A percentile compares a stretch with the other conserved stretches of the same genome.
These are phyloP conservation scores for Vitis amurensis DNA, from an alignment of 164 flowering plant genomes.

Conservation along the genomic window DNA sequence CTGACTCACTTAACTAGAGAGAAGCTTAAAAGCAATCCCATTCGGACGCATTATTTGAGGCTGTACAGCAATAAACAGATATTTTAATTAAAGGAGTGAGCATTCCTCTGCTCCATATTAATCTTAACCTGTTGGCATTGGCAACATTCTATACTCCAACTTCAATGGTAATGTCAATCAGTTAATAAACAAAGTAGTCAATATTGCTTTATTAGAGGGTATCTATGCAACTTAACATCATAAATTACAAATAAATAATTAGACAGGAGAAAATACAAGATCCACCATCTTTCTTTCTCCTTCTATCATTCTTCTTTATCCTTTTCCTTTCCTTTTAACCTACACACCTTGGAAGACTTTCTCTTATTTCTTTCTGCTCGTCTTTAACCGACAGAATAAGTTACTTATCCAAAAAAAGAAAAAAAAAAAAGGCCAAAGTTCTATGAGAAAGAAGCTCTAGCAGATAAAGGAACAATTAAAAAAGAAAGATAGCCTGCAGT, in stretches of 20 bases:
- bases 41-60: background rate
- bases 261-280: background rate
- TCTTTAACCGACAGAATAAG: background rate
- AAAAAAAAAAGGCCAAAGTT: background rate
- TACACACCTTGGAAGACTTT: background rate
- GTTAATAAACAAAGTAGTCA: background rate
- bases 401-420: background rate
- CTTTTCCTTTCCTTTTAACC: conserved; percentile 3
- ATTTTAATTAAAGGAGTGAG: background rate
- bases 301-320: too few relatives aligned
- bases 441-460: background rate
- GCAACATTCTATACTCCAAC: background rate
- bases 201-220: background rate
- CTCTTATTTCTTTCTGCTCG: background rate
- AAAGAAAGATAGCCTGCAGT: background rate
- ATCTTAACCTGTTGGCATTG: background rate
- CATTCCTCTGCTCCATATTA: background rate
- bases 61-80: background rate
- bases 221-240: background rate
- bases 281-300: background rate
- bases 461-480: background rate
- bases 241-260: background rate
- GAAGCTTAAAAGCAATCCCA: too few relatives aligned
- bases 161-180: background rate
- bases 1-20: too few relatives aligned